Percentiles rank a stretch among this genome's conserved stretches.
phyloP scores from a whole-genome alignment of 1,284 basidiomycete species.

The Ceratobasidium sp. region DNA sequence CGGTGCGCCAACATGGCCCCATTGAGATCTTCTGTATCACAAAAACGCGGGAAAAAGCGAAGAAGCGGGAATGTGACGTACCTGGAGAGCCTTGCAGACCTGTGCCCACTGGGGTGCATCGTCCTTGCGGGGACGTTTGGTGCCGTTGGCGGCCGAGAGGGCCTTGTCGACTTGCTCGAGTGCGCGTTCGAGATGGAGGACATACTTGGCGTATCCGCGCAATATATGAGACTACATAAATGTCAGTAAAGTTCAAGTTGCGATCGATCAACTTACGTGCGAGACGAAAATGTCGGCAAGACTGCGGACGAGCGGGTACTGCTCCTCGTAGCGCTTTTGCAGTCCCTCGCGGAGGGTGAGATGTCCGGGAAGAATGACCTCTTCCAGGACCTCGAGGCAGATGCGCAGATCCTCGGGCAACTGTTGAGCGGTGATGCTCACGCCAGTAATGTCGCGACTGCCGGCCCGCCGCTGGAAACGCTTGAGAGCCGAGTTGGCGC shows the following conservation, averaged over 20 bases:
- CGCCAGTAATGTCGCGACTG: slow-evolving; percentile 21
- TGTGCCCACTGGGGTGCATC: slow-evolving; percentile 78
- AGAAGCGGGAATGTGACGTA: slow-evolving; percentile 38
- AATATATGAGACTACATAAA: slow-evolving; percentile 82
- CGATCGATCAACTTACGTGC: slow-evolving; percentile 67
- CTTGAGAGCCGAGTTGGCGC: slow-evolving; percentile 50
- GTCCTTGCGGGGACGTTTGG: slow-evolving; percentile 79
- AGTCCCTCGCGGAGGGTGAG: slow-evolving; percentile 80
- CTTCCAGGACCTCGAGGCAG: slow-evolving; percentile 84
- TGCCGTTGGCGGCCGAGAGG: slow-evolving; percentile 64
- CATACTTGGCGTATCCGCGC: slow-evolving; percentile 88
- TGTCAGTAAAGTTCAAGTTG: neutral
- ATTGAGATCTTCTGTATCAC: no score
- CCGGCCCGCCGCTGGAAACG: slow-evolving; percentile 18
- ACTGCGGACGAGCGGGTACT: slow-evolving; percentile 88
- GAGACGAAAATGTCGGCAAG: slow-evolving; percentile 92
- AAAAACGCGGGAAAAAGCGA: slow-evolving; percentile 38
- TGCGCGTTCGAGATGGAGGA: slow-evolving; percentile 88
- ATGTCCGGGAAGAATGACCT: slow-evolving; percentile 86
- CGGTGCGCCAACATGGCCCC: no score
- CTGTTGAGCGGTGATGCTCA: slow-evolving; percentile 66
- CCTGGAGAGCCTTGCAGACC: slow-evolving; percentile 70
- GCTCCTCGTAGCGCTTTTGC: slow-evolving; percentile 87
- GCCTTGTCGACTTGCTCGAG: slow-evolving; percentile 85
- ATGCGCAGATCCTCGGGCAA: slow-evolving; percentile 84